These are phyloP conservation scores for Aspergillus melleus DNA, from an alignment of 2,329 filamentous ascomycete genomes.

Conservation along the genomic window DNA sequence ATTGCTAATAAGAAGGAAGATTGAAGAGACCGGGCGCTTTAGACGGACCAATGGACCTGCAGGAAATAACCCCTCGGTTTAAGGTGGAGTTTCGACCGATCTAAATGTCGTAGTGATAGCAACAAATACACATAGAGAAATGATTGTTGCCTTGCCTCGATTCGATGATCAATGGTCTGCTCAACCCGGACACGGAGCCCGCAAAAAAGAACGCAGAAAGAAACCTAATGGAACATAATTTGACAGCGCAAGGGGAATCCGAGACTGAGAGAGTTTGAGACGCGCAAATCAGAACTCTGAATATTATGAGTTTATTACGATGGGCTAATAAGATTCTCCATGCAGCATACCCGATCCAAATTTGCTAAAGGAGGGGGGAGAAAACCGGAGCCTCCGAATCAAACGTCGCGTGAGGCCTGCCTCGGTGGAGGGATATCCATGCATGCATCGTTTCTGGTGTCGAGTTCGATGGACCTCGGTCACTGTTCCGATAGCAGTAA, in stretches of 20 bases:
- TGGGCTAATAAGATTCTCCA: background rate
- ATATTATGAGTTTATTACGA: background rate
- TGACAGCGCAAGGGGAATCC: background rate
- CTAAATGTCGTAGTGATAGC: background rate
- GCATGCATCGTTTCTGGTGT: background rate
- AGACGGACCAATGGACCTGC: background rate
- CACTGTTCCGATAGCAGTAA: background rate
- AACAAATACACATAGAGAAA: background rate
- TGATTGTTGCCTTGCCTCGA: background rate
- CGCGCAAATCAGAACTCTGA: background rate
- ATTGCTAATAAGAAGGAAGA: background rate
- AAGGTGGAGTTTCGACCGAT: background rate
- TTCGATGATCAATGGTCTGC: background rate
- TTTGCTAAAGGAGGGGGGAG: background rate
- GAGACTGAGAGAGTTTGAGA: background rate
- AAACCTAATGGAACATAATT: background rate
- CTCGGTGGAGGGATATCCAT: background rate
- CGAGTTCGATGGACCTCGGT: background rate
- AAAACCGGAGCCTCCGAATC: background rate
- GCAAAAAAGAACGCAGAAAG: background rate
- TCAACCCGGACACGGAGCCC: background rate
- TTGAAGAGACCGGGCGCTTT: background rate
- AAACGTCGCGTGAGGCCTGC: background rate
- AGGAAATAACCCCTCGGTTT: background rate
- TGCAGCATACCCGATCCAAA: background rate